Evolutionary conservation across 176 grass and related monocot species (phyloP).

Genomic region (Bothriochloa decipiens): DNA sequence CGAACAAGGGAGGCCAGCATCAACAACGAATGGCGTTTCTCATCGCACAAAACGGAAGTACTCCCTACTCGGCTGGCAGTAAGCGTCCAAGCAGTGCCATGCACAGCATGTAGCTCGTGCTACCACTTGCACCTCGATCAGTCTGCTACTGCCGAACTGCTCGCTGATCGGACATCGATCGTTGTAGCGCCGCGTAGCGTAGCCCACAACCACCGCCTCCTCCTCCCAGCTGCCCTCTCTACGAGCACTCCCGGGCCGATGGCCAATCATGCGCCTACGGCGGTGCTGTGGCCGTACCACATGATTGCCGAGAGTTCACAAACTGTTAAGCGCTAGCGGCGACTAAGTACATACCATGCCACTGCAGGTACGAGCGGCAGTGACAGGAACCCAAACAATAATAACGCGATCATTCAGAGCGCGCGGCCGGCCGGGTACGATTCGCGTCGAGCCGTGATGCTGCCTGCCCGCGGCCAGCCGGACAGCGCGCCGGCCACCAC

Average conservation of each 20-base stretch:
- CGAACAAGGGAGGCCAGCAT: not conserved
- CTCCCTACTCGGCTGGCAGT: not conserved
- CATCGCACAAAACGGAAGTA: not conserved
- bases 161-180: not conserved
- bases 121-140: too few species aligned
- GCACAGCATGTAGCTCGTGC: not conserved
- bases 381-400: not conserved
- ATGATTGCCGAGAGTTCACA: constrained; percentile 1
- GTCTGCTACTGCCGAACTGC: not conserved
- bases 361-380: not conserved
- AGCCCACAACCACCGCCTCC: not conserved
- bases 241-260: too few species aligned
- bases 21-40: not conserved
- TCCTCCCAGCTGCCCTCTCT: not conserved
- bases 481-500: not conserved
- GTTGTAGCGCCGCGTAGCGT: not conserved
- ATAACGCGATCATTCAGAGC: not conserved
- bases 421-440: not conserved
- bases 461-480: constrained; percentile 1
- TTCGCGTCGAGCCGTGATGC: not conserved
- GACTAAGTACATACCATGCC: not conserved
- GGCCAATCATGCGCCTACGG: not conserved
- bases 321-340: not conserved
- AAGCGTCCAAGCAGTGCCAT: not conserved
- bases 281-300: constrained; percentile 35